Evolutionary conservation across 352 stramenopile genomes (phyloP), one percentile per base, ranked within the genome.

Genomic region (Phytopythium delawarense): DNA sequence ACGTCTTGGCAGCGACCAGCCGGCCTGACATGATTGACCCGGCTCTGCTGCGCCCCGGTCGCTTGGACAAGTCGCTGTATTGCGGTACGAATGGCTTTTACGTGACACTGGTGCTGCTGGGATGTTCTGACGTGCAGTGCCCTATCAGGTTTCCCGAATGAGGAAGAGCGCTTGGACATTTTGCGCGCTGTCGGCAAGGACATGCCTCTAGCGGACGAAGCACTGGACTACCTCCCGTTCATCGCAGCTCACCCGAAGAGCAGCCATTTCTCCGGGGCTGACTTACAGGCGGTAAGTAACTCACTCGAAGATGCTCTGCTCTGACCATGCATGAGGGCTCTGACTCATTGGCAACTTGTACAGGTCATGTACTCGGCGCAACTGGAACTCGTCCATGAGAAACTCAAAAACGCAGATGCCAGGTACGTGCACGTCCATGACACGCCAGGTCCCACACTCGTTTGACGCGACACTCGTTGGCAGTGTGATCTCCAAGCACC

Each of bases 21-120:
- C 84, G 97, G 50, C 96, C 96, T 5, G 96, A 99, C 71, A 97
- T 99, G 79, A 97, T 99, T 42, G 97, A 99, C 65, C 91, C 94
- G 18, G 96, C 96, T 13, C 71, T 99, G 40, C 75, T 99, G 62
- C 87, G 94, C 46, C 96, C 95, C n/a, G 96, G 96, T 25, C 89
- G 96, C 7, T 62, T 99, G 11, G 96, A 98, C 69, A 98, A 98
- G 63, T 97, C 96, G 50, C 70, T 99, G 15, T 98, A 97, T 67
- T 92, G 84, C 45, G 84, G 81, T 87, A 61, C 30, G 72, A 56
- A 23, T 4, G 1, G n/a, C 55, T 63, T n/a, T 49, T 57, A 9
- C 1, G 46, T 11, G 34, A 39, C 34, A 12, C 34, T 18, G 68
- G 23, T 53, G 28, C 21, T 40, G 18, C 32, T 30, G 21, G 11